These are phyloP conservation scores for Litchi chinensis DNA, from an alignment of 345 rosid species.

Conservation along the genomic window DNA sequence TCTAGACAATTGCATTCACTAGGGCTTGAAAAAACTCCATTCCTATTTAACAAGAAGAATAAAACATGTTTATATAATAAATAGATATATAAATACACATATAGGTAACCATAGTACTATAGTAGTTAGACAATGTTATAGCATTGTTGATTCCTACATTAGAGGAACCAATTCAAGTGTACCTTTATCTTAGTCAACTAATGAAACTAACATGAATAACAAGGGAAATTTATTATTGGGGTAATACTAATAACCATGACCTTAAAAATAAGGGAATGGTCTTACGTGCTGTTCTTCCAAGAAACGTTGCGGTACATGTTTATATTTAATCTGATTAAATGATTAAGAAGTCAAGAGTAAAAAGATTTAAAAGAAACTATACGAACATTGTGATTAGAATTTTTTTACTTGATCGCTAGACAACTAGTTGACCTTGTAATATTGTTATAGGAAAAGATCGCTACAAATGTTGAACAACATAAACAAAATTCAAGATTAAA, in stretches of 20 bases:
- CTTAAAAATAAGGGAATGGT: neutral
- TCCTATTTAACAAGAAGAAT: conserved; percentile 22
- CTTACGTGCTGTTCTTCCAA: conserved; percentile 36
- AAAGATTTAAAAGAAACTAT: neutral
- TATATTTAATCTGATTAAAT: conserved; percentile 11
- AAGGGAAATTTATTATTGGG: neutral
- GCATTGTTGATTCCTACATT: neutral
- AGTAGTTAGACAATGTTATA: conserved; percentile 4
- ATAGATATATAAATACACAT: neutral
- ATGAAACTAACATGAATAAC: neutral
- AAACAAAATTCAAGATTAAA: neutral
- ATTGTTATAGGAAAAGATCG: conserved; percentile 73
- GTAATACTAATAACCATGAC: neutral
- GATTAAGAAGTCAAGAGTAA: neutral
- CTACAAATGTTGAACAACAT: conserved; percentile 32
- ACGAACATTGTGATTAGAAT: neutral
- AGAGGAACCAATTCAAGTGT: neutral
- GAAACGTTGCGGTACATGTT: conserved; percentile 46
- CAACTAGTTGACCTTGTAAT: conserved; percentile 40
- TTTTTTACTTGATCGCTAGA: neutral
- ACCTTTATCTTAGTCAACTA: neutral
- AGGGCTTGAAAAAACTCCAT: conserved; percentile 34
- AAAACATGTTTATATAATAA: neutral
- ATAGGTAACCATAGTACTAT: neutral
- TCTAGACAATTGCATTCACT: conserved; percentile 30